Percentiles rank a stretch among this genome's conserved stretches.
These are phyloP conservation scores for Ziziphus jujuba DNA, from an alignment of 306 rosid genomes.

Conservation along the genomic window DNA sequence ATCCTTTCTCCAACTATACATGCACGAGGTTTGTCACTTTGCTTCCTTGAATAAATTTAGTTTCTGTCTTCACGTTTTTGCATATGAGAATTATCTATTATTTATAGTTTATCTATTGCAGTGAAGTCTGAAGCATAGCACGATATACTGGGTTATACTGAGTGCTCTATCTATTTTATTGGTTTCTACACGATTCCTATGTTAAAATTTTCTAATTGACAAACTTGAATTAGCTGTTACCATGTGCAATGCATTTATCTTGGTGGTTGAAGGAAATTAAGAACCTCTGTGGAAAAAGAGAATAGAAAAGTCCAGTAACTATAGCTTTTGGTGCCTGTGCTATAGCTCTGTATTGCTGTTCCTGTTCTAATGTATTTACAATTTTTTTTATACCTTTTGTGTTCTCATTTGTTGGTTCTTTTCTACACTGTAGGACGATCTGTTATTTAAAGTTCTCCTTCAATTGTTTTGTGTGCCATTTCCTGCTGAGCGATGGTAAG, in stretches of 20 bases:
- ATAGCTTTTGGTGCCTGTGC: too few species aligned
- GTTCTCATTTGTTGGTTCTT: conserved; percentile 8
- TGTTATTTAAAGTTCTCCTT: conserved; percentile 79
- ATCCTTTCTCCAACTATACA: conserved; percentile 71
- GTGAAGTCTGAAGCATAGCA: background rate
- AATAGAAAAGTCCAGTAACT: too few species aligned
- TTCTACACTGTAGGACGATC: conserved; percentile 73
- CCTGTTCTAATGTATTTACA: background rate
- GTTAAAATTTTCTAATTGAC: too few species aligned
- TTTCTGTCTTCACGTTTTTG: background rate
- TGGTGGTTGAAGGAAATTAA: too few species aligned
- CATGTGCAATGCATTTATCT: too few species aligned
- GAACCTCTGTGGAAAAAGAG: too few species aligned
- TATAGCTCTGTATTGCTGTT: background rate
- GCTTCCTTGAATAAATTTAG: background rate
- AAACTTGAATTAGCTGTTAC: too few species aligned
- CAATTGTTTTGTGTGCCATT: conserved; percentile 56
- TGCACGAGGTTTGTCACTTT: conserved; percentile 62
- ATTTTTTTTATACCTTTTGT: background rate
- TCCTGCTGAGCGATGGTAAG: conserved; percentile 54
- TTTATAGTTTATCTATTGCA: background rate
- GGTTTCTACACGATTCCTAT: too few species aligned
- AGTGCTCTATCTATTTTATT: background rate
- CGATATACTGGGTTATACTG: background rate
- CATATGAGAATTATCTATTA: background rate